Conservation (phyloP, 179 eudicot species). For the Drosera spatulata region DNA sequence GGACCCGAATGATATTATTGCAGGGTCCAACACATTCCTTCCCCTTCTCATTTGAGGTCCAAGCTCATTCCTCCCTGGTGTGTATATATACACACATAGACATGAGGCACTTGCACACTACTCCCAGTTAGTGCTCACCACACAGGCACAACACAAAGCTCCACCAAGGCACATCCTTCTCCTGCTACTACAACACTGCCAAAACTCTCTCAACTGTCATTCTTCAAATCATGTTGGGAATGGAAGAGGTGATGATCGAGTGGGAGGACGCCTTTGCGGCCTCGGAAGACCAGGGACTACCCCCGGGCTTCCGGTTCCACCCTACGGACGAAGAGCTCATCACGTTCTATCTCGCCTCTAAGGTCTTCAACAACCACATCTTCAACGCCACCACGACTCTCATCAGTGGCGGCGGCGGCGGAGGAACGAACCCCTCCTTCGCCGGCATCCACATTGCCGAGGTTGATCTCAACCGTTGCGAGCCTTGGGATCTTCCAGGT, state of each 20-base stretch:
- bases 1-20: too few relatives aligned
- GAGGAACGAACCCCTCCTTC: slow-evolving; percentile 10
- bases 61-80: too few relatives aligned
- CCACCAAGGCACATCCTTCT: too few relatives aligned
- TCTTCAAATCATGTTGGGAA: slow-evolving; percentile 28
- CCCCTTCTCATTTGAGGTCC: too few relatives aligned
- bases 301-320: slow-evolving; percentile 85
- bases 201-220: too few relatives aligned
- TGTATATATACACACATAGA: too few relatives aligned
- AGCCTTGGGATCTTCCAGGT: slow-evolving; percentile 96
- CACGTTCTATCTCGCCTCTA: slow-evolving; percentile 63
- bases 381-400: not conserved
- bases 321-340: slow-evolving; percentile 86
- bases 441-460: slow-evolving; percentile 44
- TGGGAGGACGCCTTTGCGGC: slow-evolving; percentile 34
- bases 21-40: too few relatives aligned
- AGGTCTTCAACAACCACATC: slow-evolving; percentile 24
- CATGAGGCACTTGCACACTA: too few relatives aligned
- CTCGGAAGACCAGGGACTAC: slow-evolving; percentile 35
- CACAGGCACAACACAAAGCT: too few relatives aligned
- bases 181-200: too few relatives aligned
- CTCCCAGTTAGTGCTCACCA: too few relatives aligned
- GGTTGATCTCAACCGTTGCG: slow-evolving; percentile 71
- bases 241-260: slow-evolving; percentile 59
- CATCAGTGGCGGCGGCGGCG: too few relatives aligned